These are phyloP conservation scores for Fusarium sp. DNA, from an alignment of 2,329 filamentous ascomycete genomes.

Conservation along the genomic window DNA sequence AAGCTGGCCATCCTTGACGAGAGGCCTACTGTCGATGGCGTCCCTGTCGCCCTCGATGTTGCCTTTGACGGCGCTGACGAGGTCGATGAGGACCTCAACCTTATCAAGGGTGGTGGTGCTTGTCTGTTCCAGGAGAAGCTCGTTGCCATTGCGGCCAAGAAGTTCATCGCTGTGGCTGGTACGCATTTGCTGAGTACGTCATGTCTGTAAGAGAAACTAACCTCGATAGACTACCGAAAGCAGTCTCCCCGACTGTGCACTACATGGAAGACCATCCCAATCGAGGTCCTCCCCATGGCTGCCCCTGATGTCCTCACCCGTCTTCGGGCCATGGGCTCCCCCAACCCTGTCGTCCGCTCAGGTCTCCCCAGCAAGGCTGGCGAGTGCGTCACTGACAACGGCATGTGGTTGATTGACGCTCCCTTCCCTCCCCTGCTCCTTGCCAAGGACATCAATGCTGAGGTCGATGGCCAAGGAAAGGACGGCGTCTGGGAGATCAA, in stretches of 20 bases:
- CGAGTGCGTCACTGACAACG: slow-evolving; percentile 73
- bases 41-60: slow-evolving; percentile 76
- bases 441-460: slow-evolving; percentile 60
- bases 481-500: slow-evolving; percentile 83
- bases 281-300: slow-evolving; percentile 91
- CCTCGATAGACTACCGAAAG: slow-evolving; percentile 83
- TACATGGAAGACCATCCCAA: slow-evolving; percentile 87
- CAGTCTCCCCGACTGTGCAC: slow-evolving; percentile 79
- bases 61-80: slow-evolving; percentile 98
- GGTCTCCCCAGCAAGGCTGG: slow-evolving; percentile 83
- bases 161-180: slow-evolving; percentile 90
- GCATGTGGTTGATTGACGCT: slow-evolving; percentile 88
- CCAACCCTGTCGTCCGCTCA: slow-evolving; percentile 76
- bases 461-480: slow-evolving; percentile 63
- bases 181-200: slow-evolving; percentile 43
- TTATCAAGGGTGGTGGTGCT: slow-evolving; percentile 98
- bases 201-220: slow-evolving; percentile 11
- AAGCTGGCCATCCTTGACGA: slow-evolving; percentile 82
- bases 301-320: slow-evolving; percentile 81
- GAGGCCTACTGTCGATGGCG: slow-evolving; percentile 64
- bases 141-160: slow-evolving; percentile 84
- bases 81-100: slow-evolving; percentile 93
- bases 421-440: slow-evolving; percentile 83
- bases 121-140: slow-evolving; percentile 98
- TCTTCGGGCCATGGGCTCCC: slow-evolving; percentile 79